Percentiles rank a stretch among this genome's conserved stretches.
phyloP scores from a whole-genome alignment of 192 early-diverging fungal species.

The Gaertneriomyces sp. region DNA sequence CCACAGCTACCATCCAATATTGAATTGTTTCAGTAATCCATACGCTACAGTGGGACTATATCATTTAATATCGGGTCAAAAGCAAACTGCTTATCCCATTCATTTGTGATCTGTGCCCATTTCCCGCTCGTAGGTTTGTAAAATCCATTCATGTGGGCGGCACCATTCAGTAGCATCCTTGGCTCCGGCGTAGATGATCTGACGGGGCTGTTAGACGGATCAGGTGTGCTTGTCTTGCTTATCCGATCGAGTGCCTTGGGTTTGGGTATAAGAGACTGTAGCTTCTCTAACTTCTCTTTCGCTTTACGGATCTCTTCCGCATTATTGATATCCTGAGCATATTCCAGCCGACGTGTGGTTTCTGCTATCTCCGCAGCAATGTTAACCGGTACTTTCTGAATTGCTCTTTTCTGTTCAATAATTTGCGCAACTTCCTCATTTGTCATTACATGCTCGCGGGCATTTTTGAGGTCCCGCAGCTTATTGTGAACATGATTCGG shows the following conservation, averaged over 20 bases:
- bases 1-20: too few relatives aligned
- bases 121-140: background rate
- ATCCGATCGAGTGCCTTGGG: too few relatives aligned
- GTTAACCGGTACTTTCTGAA: slow-evolving; percentile 17
- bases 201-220: background rate
- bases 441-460: slow-evolving; percentile 13
- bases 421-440: slow-evolving; percentile 24
- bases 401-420: slow-evolving; percentile 14
- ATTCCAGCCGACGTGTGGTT: slow-evolving; percentile 7
- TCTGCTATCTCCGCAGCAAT: slow-evolving; percentile 9
- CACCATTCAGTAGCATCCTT: background rate
- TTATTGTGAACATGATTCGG: slow-evolving; percentile 1
- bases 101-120: slow-evolving; percentile 13
- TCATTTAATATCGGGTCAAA: slow-evolving; percentile 19
- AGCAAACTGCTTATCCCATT: slow-evolving; percentile 21
- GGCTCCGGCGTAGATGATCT: background rate
- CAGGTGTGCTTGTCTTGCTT: background rate
- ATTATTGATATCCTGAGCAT: slow-evolving; percentile 12
- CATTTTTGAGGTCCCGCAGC: slow-evolving; percentile 13
- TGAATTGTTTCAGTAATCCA: too few relatives aligned
- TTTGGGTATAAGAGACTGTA: slow-evolving; percentile 2
- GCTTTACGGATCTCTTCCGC: background rate
- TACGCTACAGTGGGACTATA: background rate
- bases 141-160: background rate
- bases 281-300: slow-evolving; percentile 4